A percentile compares a stretch with the other conserved stretches of the same genome.
Conservation (phyloP, 2,329 filamentous ascomycete genomes). For the Trichoderma pleuroti region DNA sequence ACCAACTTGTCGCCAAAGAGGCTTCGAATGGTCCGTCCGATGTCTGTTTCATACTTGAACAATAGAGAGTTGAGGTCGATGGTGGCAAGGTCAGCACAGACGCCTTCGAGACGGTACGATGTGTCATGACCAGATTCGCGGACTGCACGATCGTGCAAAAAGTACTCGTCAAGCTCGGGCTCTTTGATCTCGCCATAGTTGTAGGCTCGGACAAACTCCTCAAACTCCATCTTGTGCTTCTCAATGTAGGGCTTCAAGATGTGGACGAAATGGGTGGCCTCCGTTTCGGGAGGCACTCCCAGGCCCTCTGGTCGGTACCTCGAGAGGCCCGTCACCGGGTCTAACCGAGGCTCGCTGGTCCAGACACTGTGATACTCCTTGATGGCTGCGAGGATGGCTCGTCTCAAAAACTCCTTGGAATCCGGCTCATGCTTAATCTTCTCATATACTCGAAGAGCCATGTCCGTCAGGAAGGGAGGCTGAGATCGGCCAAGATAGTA, state of each 20-base stretch:
- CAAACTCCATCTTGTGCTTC: conserved; percentile 77
- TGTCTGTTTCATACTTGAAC: conserved; percentile 97
- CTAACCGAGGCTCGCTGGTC: conserved; percentile 73
- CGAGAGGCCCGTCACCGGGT: conserved; percentile 74
- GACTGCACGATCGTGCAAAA: conserved; percentile 91
- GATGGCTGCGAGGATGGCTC: conserved; percentile 83
- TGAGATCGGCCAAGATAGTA: conserved; percentile 95
- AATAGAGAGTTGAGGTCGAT: conserved; percentile 92
- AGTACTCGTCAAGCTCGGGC: conserved; percentile 90
- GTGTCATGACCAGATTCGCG: conserved; percentile 97
- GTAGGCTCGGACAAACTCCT: conserved; percentile 85
- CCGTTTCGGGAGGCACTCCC: conserved; percentile 88
- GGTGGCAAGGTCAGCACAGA: conserved; percentile 84
- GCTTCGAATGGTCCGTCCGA: conserved; percentile 78
- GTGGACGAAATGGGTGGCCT: conserved; percentile 81
- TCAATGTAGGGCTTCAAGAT: conserved; percentile 76
- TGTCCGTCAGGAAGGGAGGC: conserved; percentile 94
- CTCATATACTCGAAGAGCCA: conserved; percentile 91
- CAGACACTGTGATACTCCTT: conserved; percentile 94
- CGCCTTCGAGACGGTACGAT: conserved; percentile 83
- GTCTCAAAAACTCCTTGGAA: conserved; percentile 74
- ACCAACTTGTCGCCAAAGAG: conserved; percentile 77
- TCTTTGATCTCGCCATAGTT: conserved; percentile 73
- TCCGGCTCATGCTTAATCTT: conserved; percentile 84
- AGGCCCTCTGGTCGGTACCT: conserved; percentile 79